Evolutionary conservation across 306 rosid genomes (phyloP).

Genomic region (Cucumis hystrix): DNA sequence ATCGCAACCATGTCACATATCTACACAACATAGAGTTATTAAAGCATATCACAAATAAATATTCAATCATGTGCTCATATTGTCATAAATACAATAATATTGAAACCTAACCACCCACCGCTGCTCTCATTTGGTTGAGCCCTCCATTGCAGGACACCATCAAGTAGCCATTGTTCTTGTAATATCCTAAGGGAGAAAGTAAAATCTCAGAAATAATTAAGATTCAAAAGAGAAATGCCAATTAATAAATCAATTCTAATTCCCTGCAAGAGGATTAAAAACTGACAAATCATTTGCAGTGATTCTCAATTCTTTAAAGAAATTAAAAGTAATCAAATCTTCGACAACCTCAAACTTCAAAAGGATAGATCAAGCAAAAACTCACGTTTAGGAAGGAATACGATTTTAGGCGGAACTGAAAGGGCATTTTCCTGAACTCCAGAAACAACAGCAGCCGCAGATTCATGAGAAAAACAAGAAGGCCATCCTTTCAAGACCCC

Average conservation of each 20-base stretch:
- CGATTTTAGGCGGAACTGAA: neutral
- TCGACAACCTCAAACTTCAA: neutral
- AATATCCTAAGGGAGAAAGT: conserved; percentile 23
- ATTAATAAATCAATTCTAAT: neutral
- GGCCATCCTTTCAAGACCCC: conserved; percentile 14
- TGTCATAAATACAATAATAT: neutral
- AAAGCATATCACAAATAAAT: neutral
- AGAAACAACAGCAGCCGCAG: conserved; percentile 7
- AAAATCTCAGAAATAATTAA: neutral
- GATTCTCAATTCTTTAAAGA: neutral
- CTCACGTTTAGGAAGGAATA: conserved; percentile 13
- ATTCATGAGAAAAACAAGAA: conserved; percentile 9
- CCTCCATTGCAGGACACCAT: conserved; percentile 76
- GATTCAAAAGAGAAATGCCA: neutral
- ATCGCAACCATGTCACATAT: conserved; percentile 69
- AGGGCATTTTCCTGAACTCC: conserved; percentile 19
- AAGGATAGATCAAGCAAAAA: neutral
- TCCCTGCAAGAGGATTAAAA: neutral
- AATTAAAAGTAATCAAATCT: neutral
- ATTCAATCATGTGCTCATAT: neutral
- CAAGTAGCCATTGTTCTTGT: conserved; percentile 49
- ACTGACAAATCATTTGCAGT: neutral
- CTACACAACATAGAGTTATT: conserved; percentile 15
- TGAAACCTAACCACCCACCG: conserved; percentile 23
- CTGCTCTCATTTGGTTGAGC: conserved; percentile 66